Evolutionary conservation across 352 stramenopile species (phyloP).

Genomic region (Proteromonas lacertae): DNA sequence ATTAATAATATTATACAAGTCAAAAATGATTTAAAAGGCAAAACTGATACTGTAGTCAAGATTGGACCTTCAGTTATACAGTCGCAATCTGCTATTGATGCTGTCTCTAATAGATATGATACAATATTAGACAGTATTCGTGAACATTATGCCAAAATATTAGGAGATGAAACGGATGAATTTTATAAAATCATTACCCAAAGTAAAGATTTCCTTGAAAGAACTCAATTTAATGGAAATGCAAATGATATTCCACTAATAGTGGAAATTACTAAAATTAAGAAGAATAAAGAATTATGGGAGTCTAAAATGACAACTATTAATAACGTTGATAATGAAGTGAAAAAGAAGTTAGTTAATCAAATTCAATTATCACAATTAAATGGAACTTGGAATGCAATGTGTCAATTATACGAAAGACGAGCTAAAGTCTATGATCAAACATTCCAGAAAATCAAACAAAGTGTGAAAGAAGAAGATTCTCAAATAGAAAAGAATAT

Average conservation of each 20-base stretch:
- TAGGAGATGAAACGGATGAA: conserved; percentile 54
- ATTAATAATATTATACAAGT: conserved; percentile 76
- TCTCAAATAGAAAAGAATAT: conserved; percentile 56
- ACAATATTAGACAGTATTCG: conserved; percentile 94
- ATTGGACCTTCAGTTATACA: conserved; percentile 39
- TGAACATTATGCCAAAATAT: conserved; percentile 57
- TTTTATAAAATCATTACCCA: conserved; percentile 21
- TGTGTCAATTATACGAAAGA: conserved; percentile 60
- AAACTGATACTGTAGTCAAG: conserved; percentile 31
- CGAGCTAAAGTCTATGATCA: no score
- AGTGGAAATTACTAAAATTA: no score
- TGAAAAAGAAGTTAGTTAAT: conserved; percentile 49
- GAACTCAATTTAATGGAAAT: no score
- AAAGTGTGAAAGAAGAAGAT: conserved; percentile 42
- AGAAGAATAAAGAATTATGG: no score
- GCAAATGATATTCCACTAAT: no score
- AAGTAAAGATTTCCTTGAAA: no score
- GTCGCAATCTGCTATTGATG: conserved; percentile 27
- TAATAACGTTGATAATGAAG: conserved; percentile 58
- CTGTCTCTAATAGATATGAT: conserved; percentile 91
- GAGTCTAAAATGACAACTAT: conserved; percentile 54
- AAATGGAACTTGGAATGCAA: conserved; percentile 62
- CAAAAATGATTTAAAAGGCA: conserved; percentile 64
- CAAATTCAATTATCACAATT: conserved; percentile 69
- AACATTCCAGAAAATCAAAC: conserved; percentile 2